Evolutionary conservation across 305 asterid genomes (phyloP).

Genomic region (Lippia alba): DNA sequence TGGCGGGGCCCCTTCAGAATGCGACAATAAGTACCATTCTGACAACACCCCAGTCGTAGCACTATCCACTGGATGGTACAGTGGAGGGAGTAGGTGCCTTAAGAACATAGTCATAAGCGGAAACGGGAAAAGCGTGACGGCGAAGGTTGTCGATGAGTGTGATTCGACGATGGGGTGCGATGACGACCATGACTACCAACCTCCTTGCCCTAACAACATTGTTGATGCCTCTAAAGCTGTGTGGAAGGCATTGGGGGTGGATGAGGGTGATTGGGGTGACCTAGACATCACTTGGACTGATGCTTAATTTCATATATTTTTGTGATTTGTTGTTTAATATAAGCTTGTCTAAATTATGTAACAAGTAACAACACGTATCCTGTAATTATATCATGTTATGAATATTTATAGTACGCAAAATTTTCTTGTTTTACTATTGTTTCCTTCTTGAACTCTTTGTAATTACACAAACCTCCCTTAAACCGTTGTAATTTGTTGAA

Average conservation of each 20-base stretch:
- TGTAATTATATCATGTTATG: background rate
- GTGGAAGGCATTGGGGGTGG: slow-evolving; percentile 39
- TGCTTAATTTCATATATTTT: slow-evolving; percentile 10
- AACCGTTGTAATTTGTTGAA: background rate
- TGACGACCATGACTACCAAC: background rate
- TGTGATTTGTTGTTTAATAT: background rate
- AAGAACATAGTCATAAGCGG: background rate
- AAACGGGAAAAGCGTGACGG: background rate
- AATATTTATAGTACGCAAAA: background rate
- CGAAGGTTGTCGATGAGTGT: slow-evolving; percentile 18
- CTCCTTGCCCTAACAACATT: slow-evolving; percentile 29
- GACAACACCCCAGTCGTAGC: slow-evolving; percentile 43
- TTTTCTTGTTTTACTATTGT: background rate
- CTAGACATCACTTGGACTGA: slow-evolving; percentile 37
- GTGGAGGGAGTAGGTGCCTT: slow-evolving; percentile 5
- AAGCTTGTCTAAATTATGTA: background rate
- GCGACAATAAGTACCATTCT: slow-evolving; percentile 42
- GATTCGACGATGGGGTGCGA: slow-evolving; percentile 2
- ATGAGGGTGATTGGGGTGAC: slow-evolving; percentile 33
- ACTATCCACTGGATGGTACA: slow-evolving; percentile 49
- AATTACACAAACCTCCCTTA: too few relatives aligned
- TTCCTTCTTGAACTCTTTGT: background rate
- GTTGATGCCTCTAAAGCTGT: slow-evolving; percentile 46
- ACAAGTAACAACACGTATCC: background rate
- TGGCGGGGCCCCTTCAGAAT: slow-evolving; percentile 15